These are phyloP conservation scores for Fraxinus excelsior DNA, from an alignment of 257 asterid species.

Conservation along the genomic window DNA sequence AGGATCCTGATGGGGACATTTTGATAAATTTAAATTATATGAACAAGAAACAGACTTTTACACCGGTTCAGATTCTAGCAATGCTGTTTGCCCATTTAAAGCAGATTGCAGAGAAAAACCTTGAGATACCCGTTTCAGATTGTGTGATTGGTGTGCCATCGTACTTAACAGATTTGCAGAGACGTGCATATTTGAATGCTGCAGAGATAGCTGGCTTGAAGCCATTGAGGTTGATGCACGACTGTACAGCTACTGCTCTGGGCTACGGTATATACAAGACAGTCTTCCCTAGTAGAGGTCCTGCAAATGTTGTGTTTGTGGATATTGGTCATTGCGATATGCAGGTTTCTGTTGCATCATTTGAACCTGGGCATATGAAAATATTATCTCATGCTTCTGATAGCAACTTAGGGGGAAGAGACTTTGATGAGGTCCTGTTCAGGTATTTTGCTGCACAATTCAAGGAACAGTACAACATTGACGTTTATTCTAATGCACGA, in stretches of 20 bases:
- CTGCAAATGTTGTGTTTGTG: constrained; percentile 74
- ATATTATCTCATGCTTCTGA: constrained; percentile 86
- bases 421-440: constrained; percentile 87
- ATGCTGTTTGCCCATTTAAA: constrained; percentile 85
- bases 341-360: constrained; percentile 82
- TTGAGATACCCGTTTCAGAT: constrained; percentile 54
- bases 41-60: constrained; percentile 63
- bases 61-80: constrained; percentile 77
- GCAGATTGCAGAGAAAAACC: constrained; percentile 74
- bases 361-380: constrained; percentile 75
- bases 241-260: constrained; percentile 87
- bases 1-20: constrained; percentile 80
- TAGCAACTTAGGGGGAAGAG: constrained; percentile 87
- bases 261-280: constrained; percentile 93
- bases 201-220: constrained; percentile 90
- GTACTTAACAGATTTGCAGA: constrained; percentile 82
- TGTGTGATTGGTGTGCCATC: constrained; percentile 90
- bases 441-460: constrained; percentile 73
- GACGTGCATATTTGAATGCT: constrained; percentile 83
- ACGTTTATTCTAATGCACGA: constrained; percentile 77
- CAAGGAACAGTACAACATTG: constrained; percentile 70
- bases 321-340: constrained; percentile 96
- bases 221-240: constrained; percentile 84
- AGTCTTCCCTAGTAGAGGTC: constrained; percentile 55
- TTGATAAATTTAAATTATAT: constrained; percentile 66